Evolutionary conservation across 2,329 filamentous ascomycete genomes (phyloP), one percentile per base, ranked within the genome.

Genomic region (Uncinocarpus reesii): DNA sequence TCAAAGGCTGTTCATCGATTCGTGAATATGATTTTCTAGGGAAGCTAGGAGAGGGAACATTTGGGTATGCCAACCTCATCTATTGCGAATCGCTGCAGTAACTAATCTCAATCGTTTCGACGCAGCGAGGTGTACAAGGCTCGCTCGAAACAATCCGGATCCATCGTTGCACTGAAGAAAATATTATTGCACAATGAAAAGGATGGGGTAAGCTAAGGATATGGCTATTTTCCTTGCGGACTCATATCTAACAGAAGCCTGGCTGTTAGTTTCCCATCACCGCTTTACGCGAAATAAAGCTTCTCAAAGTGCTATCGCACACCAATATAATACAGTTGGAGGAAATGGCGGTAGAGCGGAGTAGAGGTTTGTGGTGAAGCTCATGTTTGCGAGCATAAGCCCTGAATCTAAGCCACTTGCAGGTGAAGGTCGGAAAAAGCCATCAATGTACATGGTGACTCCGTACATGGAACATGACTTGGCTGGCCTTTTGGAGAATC

Each of bases 101-200:
- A 53, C 48, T 42, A 21, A 48, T 38, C 48, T 34, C 16, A 15
- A 2, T 34, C 20, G n/a, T 28, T 16, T 34, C 40, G 2, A 7
- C 26, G 18, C 53, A 84, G 83, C 56, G 88, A 96, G 70, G 92
- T 96, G 32, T 87, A 95, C 66, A 92, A 90, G 61, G 92, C 88
- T 52, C 79, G 79, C 53, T 87, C 84, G 23, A 82, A 79, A 59
- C 84, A 77, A 60, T 85, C 80, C 1, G 83, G 85, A 47, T 75
- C 78, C 20, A 67, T 90, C 38, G 84, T 95, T 52, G 92, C 92
- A 3, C 68, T 98, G 61, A 98, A 98, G 73, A 96, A 96, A 76
- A 98, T 98, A 56, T 80, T 98, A 56, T 95, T 96, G 86, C 92
- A 96, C 65, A 94, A 96, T 65, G 92, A 98, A 71, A 96, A 95